Percentiles rank a stretch among this genome's conserved stretches.
Conservation (phyloP, 2,329 filamentous ascomycete genomes). For the Knufia fluminis region DNA sequence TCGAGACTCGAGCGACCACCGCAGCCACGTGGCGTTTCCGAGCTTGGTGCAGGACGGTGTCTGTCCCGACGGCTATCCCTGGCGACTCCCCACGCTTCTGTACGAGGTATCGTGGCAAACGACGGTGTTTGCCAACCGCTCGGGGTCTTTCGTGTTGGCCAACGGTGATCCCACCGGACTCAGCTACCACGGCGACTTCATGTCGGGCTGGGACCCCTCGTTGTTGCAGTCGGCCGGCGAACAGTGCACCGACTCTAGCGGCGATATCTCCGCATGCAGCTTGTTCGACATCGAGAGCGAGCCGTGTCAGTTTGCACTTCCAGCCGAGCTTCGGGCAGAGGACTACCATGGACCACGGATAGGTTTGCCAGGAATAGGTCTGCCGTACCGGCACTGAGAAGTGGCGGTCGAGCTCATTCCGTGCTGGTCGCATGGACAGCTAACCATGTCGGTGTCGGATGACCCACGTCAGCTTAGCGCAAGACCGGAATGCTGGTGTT, state of each 20-base stretch:
- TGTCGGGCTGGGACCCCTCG: slow-evolving; percentile 56
- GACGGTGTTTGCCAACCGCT: neutral
- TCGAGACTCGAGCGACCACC: slow-evolving; percentile 42
- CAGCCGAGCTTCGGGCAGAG: slow-evolving; percentile 2
- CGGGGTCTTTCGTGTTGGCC: slow-evolving; percentile 62
- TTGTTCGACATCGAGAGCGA: slow-evolving; percentile 3
- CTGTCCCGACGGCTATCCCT: slow-evolving; percentile 61
- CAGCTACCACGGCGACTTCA: slow-evolving; percentile 53
- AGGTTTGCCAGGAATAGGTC: slow-evolving; percentile 2
- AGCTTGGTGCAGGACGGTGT: slow-evolving; percentile 63
- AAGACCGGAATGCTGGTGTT: neutral
- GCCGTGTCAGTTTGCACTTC: slow-evolving; percentile 3
- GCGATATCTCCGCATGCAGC: slow-evolving; percentile 2
- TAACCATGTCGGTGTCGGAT: slow-evolving; percentile 1
- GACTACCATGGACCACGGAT: slow-evolving; percentile 2
- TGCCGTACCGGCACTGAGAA: slow-evolving; percentile 1
- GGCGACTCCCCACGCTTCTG: slow-evolving; percentile 63
- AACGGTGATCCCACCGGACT: slow-evolving; percentile 49
- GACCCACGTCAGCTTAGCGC: slow-evolving; percentile 1
- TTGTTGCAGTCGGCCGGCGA: neutral
- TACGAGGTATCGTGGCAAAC: slow-evolving; percentile 33
- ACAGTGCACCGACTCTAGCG: slow-evolving; percentile 2
- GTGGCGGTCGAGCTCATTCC: slow-evolving; percentile 1
- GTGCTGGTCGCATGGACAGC: slow-evolving; percentile 1
- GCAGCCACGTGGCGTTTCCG: slow-evolving; percentile 65